phyloP scores from a whole-genome alignment of 345 rosid species.

The Euclidium syriacum region DNA sequence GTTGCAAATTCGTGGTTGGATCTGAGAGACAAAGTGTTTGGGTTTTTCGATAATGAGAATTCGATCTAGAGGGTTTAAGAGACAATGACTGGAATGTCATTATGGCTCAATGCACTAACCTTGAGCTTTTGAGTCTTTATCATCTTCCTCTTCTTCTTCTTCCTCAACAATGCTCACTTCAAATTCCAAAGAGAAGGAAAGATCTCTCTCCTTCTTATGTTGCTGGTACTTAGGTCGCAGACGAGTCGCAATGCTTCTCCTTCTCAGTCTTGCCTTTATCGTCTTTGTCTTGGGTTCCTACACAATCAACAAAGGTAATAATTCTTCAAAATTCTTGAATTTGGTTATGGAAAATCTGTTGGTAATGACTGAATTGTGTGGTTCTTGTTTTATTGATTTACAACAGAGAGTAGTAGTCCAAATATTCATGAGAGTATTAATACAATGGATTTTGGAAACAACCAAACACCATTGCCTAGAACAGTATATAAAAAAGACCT shows the following conservation, averaged over 20 bases:
- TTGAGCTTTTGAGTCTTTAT: constrained; percentile 32
- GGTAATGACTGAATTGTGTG: neutral
- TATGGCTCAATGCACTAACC: constrained; percentile 50
- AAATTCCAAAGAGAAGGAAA: constrained; percentile 68
- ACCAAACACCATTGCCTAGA: constrained; percentile 16
- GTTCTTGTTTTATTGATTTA: neutral
- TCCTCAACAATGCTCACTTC: constrained; percentile 42
- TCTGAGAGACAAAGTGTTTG: constrained; percentile 25
- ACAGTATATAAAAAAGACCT: constrained; percentile 8
- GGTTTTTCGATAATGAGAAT: constrained; percentile 28
- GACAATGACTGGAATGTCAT: constrained; percentile 75
- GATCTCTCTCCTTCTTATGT: constrained; percentile 43
- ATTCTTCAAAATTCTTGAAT: neutral
- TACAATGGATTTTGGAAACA: constrained; percentile 23
- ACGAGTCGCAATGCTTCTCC: constrained; percentile 67
- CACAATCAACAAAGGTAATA: constrained; percentile 60
- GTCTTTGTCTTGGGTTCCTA: constrained; percentile 69
- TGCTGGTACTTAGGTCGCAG: constrained; percentile 52
- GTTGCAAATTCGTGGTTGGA: constrained; percentile 25
- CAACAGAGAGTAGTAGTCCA: constrained; percentile 44
- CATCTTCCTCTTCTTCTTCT: neutral
- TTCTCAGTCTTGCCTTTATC: constrained; percentile 52
- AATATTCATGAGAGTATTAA: constrained; percentile 32
- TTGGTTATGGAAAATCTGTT: neutral
- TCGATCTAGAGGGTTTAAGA: constrained; percentile 42